A percentile compares a stretch with the other conserved stretches of the same genome.
Evolutionary conservation across 176 grass and related monocot genomes (phyloP).

Genomic region (Musa itinerans): DNA sequence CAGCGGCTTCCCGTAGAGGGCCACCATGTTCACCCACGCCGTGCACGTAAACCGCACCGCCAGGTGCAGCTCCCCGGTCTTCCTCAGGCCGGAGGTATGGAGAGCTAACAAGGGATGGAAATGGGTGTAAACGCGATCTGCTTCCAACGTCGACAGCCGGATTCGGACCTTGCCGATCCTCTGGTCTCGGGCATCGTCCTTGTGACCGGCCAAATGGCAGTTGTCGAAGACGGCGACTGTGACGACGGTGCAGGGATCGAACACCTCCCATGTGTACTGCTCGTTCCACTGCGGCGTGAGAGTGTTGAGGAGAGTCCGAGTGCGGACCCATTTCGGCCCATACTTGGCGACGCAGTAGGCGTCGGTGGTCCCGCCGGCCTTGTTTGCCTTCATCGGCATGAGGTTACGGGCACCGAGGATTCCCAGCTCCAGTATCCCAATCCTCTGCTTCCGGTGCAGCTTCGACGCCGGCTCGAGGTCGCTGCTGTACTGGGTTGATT

Average conservation of each 20-base stretch:
- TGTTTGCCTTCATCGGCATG: conserved; percentile 4
- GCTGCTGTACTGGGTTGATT: conserved; percentile 72
- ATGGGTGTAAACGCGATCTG: conserved; percentile 4
- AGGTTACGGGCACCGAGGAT: conserved; percentile 44
- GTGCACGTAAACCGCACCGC: conserved; percentile 15
- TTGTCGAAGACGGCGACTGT: conserved; percentile 19
- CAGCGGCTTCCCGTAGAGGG: conserved; percentile 12
- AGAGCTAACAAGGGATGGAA: background rate
- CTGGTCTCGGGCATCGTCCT: conserved; percentile 7
- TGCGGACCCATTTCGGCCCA: conserved; percentile 6
- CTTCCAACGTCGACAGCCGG: conserved; percentile 11
- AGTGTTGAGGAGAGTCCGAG: conserved; percentile 14
- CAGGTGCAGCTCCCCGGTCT: conserved; percentile 11
- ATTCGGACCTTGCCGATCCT: conserved; percentile 14
- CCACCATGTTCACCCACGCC: conserved; percentile 13
- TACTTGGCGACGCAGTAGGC: conserved; percentile 18
- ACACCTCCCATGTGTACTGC: conserved; percentile 19
- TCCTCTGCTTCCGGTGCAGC: conserved; percentile 35
- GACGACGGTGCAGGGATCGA: conserved; percentile 12
- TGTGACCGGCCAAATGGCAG: conserved; percentile 3
- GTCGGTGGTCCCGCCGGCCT: conserved; percentile 2
- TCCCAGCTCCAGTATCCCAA: conserved; percentile 77
- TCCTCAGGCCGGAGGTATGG: background rate
- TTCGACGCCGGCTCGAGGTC: conserved; percentile 64
- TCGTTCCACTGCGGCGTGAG: conserved; percentile 9